Evolutionary conservation across 208 protist species (phyloP).

Genomic region (Tritrichomonas foetus): DNA sequence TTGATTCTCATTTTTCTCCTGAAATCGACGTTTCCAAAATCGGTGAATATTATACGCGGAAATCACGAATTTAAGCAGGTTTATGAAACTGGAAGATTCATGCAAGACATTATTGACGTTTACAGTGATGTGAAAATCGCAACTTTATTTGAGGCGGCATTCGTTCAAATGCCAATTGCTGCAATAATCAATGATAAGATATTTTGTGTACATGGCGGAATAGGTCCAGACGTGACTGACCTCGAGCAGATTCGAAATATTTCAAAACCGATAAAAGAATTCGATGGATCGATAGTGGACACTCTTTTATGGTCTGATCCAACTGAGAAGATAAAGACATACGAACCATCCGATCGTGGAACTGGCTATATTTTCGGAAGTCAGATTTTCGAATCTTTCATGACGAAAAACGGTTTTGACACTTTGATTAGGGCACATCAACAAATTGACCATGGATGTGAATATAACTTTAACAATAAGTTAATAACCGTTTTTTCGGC

Average conservation of each 20-base stretch:
- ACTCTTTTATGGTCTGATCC: no score
- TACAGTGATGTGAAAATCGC: not conserved
- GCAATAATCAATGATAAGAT: not conserved
- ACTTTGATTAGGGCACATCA: not conserved
- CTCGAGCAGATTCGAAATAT: not conserved
- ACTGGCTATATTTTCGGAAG: not conserved
- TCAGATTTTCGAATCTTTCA: not conserved
- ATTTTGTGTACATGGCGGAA: not conserved
- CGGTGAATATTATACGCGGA: not conserved
- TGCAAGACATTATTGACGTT: not conserved
- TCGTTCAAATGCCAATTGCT: not conserved
- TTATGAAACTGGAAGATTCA: not conserved
- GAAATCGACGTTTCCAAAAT: not conserved
- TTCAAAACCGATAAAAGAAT: not conserved
- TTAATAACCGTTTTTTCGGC: not conserved
- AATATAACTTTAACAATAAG: not conserved
- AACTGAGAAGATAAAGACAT: not conserved
- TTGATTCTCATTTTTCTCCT: not conserved
- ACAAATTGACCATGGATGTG: not conserved
- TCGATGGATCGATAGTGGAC: no score
- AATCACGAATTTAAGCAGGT: constrained; percentile 3
- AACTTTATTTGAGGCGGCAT: not conserved
- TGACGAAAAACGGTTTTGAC: not conserved
- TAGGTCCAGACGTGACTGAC: not conserved
- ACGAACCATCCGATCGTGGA: not conserved